Evolutionary conservation across 2,329 filamentous ascomycete genomes (phyloP).

Genomic region (Fusarium sp.): DNA sequence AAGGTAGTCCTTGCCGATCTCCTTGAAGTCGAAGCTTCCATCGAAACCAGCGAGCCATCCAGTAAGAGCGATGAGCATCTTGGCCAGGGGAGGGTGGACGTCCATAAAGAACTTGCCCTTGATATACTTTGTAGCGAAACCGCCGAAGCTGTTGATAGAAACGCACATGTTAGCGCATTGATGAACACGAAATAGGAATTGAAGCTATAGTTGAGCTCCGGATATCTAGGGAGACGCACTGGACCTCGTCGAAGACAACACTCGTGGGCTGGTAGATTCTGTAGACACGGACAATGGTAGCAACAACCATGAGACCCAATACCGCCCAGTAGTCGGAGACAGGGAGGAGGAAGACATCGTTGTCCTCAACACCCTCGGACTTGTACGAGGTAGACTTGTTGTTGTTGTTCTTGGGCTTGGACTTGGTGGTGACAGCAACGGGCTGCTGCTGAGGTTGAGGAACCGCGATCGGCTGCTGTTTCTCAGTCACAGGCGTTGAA

Average conservation of each 20-base stretch:
- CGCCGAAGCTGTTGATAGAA: slow-evolving; percentile 81
- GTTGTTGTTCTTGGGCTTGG: slow-evolving; percentile 51
- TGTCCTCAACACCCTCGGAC: slow-evolving; percentile 85
- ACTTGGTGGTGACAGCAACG: slow-evolving; percentile 30
- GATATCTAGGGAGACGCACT: slow-evolving; percentile 73
- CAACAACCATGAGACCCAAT: slow-evolving; percentile 79
- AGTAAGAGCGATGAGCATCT: slow-evolving; percentile 94
- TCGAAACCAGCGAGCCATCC: slow-evolving; percentile 96
- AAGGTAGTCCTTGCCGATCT: slow-evolving; percentile 98
- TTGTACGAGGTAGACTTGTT: slow-evolving; percentile 72
- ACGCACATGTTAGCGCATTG: slow-evolving; percentile 33
- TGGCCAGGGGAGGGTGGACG: slow-evolving; percentile 97
- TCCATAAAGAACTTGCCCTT: slow-evolving; percentile 99
- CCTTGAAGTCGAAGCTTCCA: slow-evolving; percentile 98
- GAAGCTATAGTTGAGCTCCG: slow-evolving; percentile 9
- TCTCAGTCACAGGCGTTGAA: slow-evolving; percentile 44
- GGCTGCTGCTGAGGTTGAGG: slow-evolving; percentile 32
- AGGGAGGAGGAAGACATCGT: slow-evolving; percentile 92
- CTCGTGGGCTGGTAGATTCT: slow-evolving; percentile 96
- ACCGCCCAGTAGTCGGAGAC: slow-evolving; percentile 86
- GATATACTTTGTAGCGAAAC: slow-evolving; percentile 99
- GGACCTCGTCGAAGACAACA: slow-evolving; percentile 99
- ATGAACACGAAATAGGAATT: neutral
- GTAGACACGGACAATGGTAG: slow-evolving; percentile 87
- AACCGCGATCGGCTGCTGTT: slow-evolving; percentile 34